Percentiles rank a stretch among this genome's conserved stretches.
These are phyloP conservation scores for Xylariaceae sp. DNA, from an alignment of 2,329 filamentous ascomycete species.

Conservation along the genomic window DNA sequence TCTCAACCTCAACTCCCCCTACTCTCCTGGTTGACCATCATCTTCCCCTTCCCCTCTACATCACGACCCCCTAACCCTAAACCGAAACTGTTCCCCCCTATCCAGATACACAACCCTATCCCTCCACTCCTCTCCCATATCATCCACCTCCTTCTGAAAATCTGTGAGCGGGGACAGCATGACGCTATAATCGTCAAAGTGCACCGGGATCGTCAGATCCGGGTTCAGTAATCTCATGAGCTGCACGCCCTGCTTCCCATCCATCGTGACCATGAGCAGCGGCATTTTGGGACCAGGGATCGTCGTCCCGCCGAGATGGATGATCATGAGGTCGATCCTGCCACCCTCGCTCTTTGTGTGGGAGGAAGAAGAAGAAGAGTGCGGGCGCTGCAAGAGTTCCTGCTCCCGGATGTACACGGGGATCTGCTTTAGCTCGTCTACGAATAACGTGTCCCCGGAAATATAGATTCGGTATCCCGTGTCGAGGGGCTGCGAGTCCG, in stretches of 20 bases:
- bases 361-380: not conserved
- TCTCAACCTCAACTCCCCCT: too few relatives aligned
- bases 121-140: slow-evolving; percentile 52
- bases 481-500: slow-evolving; percentile 44
- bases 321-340: slow-evolving; percentile 69
- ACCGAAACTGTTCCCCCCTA: slow-evolving; percentile 62
- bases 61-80: slow-evolving; percentile 51
- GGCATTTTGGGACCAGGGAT: slow-evolving; percentile 65
- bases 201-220: slow-evolving; percentile 68
- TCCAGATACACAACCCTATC: slow-evolving; percentile 67
- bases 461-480: slow-evolving; percentile 69
- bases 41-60: too few relatives aligned
- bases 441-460: slow-evolving; percentile 68
- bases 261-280: slow-evolving; percentile 73
- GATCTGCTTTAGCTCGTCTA: slow-evolving; percentile 68
- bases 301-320: slow-evolving; percentile 70
- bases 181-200: slow-evolving; percentile 70
- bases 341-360: slow-evolving; percentile 41
- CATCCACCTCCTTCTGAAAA: slow-evolving; percentile 62
- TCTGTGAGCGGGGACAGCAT: slow-evolving; percentile 65
- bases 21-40: too few relatives aligned
- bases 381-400: not conserved
- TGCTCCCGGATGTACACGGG: slow-evolving; percentile 51
- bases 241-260: slow-evolving; percentile 66
- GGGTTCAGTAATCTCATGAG: slow-evolving; percentile 66